Evolutionary conservation across 345 rosid genomes (phyloP), one percentile per base, ranked within the genome.

Genomic region (Rubroshorea leprosula): DNA sequence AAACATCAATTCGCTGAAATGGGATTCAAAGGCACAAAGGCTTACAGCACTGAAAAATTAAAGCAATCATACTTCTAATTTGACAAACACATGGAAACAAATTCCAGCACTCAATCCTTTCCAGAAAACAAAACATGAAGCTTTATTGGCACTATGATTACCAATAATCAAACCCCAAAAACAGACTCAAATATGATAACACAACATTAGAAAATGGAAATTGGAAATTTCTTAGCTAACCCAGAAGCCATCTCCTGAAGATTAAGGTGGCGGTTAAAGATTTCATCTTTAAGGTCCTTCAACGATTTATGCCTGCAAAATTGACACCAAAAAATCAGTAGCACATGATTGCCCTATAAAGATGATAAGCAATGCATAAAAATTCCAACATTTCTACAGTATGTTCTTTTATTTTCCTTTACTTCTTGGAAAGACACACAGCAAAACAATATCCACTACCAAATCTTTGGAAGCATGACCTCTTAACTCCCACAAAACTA

Each of bases 221-320:
- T 24, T 18, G 52, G 35, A 19, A 21, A 26, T 26, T 19, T 44
- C 5, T 13, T 44, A 55, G 70, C 80, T 35, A 62, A 90, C 97
- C 96, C 98, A 55, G 90, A 83, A 60, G 93, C 90, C 70, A 92
- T 27, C 63, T 89, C 95, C 76, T 74, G 80, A 51, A 86, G 67
- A 78, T 78, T 64, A 29, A 78, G 64, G 55, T 86, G 86, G 51
- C 96, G 84, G 27, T 83, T 76, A 54, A 78, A 82, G 43, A 92
- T 76, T 68, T 83, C 89, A 62, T 80, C 91, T 74, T 86, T 84
- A 60, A 81, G 87, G 80, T 92, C 95, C 73, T 92, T 92, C 62
- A 75, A 20, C 49, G 81, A 76, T 66, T 92, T 92, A 70, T 92
- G 84, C 87, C 98, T 92, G 80, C 66, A 55, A 64, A 47, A 72